These are phyloP conservation scores for Nevesoporus exiguus DNA, from an alignment of 768 basidiomycete species.

Conservation along the genomic window DNA sequence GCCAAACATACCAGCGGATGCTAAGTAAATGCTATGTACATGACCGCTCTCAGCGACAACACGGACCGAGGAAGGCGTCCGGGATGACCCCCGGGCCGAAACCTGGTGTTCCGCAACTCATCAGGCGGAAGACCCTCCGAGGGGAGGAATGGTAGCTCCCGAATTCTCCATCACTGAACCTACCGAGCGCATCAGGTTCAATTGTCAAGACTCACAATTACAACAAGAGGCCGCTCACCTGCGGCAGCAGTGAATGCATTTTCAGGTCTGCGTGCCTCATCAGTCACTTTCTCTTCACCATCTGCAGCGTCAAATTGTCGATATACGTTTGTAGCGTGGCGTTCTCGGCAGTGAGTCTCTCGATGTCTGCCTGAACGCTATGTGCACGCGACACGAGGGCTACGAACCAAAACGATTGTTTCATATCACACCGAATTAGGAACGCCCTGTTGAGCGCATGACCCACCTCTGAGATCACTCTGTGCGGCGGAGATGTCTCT, in stretches of 20 bases:
- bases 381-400: constrained; percentile 67
- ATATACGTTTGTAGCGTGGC: constrained; percentile 86
- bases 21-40: constrained; percentile 12
- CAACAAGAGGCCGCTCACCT: neutral
- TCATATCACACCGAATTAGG: neutral
- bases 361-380: constrained; percentile 71
- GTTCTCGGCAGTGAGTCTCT: constrained; percentile 76
- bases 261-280: neutral
- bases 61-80: neutral
- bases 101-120: too few relatives aligned
- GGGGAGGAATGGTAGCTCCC: neutral
- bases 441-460: neutral
- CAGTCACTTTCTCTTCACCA: constrained; percentile 71
- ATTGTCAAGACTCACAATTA: neutral
- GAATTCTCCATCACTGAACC: neutral
- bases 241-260: neutral
- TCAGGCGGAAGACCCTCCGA: too few relatives aligned
- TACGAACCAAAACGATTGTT: constrained; percentile 26
- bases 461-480: constrained; percentile 71
- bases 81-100: neutral
- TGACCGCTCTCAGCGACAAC: neutral
- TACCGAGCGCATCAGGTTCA: neutral
- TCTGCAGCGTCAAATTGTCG: constrained; percentile 84
- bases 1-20: neutral
- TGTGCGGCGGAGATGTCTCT: constrained; percentile 78